Evolutionary conservation across 768 basidiomycete species (phyloP), one percentile per base, ranked within the genome.

Genomic region (Peribolospora kevripleyi): DNA sequence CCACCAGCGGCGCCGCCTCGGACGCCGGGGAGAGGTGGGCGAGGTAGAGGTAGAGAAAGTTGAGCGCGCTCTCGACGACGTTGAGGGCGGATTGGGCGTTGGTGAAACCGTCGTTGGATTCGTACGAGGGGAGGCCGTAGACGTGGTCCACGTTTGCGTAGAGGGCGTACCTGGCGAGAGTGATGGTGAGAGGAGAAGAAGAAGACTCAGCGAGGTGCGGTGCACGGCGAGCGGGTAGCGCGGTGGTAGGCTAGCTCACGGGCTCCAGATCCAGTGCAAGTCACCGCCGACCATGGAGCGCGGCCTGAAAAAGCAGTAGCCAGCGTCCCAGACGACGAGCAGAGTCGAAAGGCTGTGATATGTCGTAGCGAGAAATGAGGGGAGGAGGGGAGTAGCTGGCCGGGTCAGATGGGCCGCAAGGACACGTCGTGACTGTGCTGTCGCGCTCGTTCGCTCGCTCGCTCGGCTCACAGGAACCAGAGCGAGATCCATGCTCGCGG

Each of bases 11-110:
- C 10, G 64, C 66, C 39, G 63, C 61, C 0, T 61, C 65, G 11
- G 14, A 25, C 36, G 46, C 14, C 25, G 25, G 25, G 25, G 25
- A 25, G 3, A 41, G 36, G 5, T 13, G 5, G 0, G 52, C 46
- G 42, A 56, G 46, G 43, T 6, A 4, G 42, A 60, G 53, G 50
- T 48, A 52, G 36, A n/a, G 2, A 4, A 57, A 5, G 42, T 65
- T 65, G 52, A 69, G 57, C 7, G 59, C 54, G 1, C 58, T 60
- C 54, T 69, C 67, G 51, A 64, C 55, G 40, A 69, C 46, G 58
- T 68, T 69, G 57, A 68, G 55, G 9, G 65, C 47, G 3, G 66
- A 66, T 67, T 59, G 51, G 7, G 67, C 68, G 51, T 61, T 61
- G 9, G 65, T 62, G 56, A 67, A 69, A 2, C 68, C 68, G 48